phyloP scores from a whole-genome alignment of 371 early-diverging fungal species.

The Rhizopus arrhizus region DNA sequence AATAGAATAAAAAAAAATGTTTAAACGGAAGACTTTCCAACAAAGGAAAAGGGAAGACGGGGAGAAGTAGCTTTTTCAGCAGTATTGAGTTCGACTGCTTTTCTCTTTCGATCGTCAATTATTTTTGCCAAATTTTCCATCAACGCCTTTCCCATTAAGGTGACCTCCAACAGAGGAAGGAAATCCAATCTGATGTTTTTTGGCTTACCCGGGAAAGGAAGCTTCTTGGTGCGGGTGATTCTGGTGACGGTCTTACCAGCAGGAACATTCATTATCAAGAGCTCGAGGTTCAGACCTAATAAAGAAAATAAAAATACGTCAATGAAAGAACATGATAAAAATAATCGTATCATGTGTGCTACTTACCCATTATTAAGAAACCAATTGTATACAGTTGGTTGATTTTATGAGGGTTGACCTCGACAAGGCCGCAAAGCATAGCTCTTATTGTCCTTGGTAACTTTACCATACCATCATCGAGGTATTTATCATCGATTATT shows the following conservation, averaged over 20 bases:
- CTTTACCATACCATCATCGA: conserved; percentile 17
- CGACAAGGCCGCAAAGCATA: conserved; percentile 1
- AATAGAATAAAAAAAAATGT: conserved; percentile 24
- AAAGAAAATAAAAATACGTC: conserved; percentile 16
- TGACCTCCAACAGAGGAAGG: conserved; percentile 14
- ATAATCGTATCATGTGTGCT: conserved; percentile 14
- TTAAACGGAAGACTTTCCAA: conserved; percentile 12
- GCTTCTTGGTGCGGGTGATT: conserved; percentile 5
- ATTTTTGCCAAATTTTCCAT: conserved; percentile 9
- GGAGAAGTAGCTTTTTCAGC: conserved; percentile 7
- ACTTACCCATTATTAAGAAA: conserved; percentile 16
- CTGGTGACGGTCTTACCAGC: conserved; percentile 6
- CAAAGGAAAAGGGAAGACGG: conserved; percentile 10
- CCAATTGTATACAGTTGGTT: conserved; percentile 11
- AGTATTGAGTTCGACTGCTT: conserved; percentile 7
- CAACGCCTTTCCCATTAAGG: conserved; percentile 5
- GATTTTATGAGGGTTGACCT: conserved; percentile 4
- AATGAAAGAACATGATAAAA: conserved; percentile 12
- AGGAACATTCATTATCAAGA: conserved; percentile 19
- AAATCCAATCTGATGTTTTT: conserved; percentile 12
- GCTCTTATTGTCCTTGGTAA: conserved; percentile 7
- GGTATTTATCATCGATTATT: conserved; percentile 11
- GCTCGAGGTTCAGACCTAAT: conserved; percentile 16
- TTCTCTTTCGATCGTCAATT: conserved; percentile 18
- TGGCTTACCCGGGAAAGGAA: conserved; percentile 5